phyloP scores from a whole-genome alignment of 148 eudicot genomes.

The Fagopyrum tataricum region DNA sequence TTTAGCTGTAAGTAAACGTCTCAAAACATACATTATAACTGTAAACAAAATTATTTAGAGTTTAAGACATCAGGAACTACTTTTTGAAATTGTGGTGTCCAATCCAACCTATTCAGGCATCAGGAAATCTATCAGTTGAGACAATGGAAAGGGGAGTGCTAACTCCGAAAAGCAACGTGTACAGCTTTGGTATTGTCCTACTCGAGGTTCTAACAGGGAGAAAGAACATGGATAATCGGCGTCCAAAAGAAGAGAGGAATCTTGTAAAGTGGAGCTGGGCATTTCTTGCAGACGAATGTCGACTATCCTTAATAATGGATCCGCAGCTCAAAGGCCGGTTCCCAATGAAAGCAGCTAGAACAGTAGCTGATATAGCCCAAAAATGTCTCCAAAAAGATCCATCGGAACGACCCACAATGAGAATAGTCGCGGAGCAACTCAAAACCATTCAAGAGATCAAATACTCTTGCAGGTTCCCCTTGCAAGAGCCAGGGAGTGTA shows the following conservation, averaged over 20 bases:
- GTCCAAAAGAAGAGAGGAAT: constrained; percentile 79
- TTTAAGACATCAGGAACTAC: not conserved
- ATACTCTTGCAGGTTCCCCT: constrained; percentile 59
- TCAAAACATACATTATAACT: not conserved
- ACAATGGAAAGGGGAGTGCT: constrained; percentile 73
- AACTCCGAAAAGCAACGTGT: constrained; percentile 91
- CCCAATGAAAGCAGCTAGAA: constrained; percentile 71
- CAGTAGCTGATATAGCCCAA: constrained; percentile 80
- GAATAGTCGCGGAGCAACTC: constrained; percentile 55
- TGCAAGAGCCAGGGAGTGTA: constrained; percentile 71
- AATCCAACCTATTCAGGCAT: constrained; percentile 39
- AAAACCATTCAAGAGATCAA: constrained; percentile 74
- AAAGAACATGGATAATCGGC: constrained; percentile 62
- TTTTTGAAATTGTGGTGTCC: not conserved
- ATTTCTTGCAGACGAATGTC: constrained; percentile 69
- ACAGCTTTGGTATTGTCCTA: constrained; percentile 83
- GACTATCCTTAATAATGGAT: constrained; percentile 85
- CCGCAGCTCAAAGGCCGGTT: constrained; percentile 78
- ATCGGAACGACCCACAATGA: constrained; percentile 92
- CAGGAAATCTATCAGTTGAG: constrained; percentile 70
- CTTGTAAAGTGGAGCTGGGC: constrained; percentile 88
- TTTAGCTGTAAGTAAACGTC: constrained; percentile 48
- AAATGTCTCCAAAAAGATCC: constrained; percentile 86
- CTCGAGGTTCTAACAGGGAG: constrained; percentile 87
- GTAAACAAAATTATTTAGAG: not conserved